These are phyloP conservation scores for Calonectria montana DNA, from an alignment of 2,329 filamentous ascomycete species.

Conservation along the genomic window DNA sequence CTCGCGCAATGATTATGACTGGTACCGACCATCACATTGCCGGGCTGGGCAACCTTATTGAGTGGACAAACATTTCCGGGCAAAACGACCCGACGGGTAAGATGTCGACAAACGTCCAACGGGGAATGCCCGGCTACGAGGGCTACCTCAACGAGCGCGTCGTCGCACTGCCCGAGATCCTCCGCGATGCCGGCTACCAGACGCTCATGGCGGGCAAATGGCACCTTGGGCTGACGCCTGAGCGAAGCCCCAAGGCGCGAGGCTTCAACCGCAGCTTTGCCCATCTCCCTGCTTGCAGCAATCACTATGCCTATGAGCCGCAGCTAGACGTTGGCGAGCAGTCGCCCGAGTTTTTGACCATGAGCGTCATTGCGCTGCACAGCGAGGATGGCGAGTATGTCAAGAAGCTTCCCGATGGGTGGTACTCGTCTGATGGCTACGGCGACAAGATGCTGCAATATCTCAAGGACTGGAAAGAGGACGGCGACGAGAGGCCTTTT, in stretches of 20 bases:
- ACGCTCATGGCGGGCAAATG: conserved; percentile 48
- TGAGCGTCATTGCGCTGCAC: conserved; percentile 34
- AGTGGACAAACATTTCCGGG: conserved; percentile 49
- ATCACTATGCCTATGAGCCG: conserved; percentile 54
- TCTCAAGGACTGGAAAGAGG: conserved; percentile 44
- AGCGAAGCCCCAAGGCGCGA: conserved; percentile 22
- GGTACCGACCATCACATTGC: conserved; percentile 68
- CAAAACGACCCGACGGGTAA: conserved; percentile 43
- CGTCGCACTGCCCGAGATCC: conserved; percentile 41
- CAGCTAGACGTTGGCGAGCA: conserved; percentile 25
- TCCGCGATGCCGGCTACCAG: conserved; percentile 45
- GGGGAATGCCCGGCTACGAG: conserved; percentile 40
- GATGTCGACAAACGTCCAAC: conserved; percentile 51
- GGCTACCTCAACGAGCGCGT: conserved; percentile 47
- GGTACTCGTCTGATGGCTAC: conserved; percentile 61
- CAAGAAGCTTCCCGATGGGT: conserved; percentile 50
- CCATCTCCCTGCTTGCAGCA: conserved; percentile 69
- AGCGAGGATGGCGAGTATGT: conserved; percentile 30
- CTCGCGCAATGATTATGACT: conserved; percentile 69
- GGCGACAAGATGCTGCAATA: conserved; percentile 57
- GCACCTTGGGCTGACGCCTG: conserved; percentile 30
- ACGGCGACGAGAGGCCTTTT: conserved; percentile 42
- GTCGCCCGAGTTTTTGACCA: conserved; percentile 29
- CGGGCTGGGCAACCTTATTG: conserved; percentile 66
- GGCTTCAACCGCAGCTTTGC: conserved; percentile 52